Percentiles rank a stretch among this genome's conserved stretches.
These are phyloP conservation scores for Termitomyces bulborhizus DNA, from an alignment of 768 basidiomycete genomes.

Conservation along the genomic window DNA sequence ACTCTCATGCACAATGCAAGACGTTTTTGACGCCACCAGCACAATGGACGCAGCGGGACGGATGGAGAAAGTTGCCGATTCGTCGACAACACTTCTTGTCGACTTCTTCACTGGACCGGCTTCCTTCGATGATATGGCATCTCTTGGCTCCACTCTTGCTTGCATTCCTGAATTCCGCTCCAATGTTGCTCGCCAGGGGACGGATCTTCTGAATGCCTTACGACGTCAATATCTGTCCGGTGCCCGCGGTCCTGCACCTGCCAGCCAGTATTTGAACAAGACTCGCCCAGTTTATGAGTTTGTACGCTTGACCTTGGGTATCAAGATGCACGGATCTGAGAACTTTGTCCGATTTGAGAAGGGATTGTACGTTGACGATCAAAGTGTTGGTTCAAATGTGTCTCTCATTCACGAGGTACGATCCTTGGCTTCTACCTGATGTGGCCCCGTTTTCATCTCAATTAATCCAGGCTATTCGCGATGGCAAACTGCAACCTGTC, in stretches of 20 bases:
- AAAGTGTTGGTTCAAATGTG: slow-evolving; percentile 65
- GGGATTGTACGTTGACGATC: slow-evolving; percentile 63
- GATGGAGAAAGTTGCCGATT: slow-evolving; percentile 66
- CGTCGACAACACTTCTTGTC: slow-evolving; percentile 55
- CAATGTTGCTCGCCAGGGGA: slow-evolving; percentile 41
- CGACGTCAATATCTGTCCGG: slow-evolving; percentile 55
- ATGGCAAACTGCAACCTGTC: slow-evolving; percentile 43
- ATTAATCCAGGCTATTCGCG: slow-evolving; percentile 39
- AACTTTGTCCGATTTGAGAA: slow-evolving; percentile 57
- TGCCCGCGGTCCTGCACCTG: slow-evolving; percentile 56
- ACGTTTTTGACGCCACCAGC: slow-evolving; percentile 57
- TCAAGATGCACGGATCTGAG: slow-evolving; percentile 75
- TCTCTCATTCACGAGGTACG: slow-evolving; percentile 70
- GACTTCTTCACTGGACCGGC: slow-evolving; percentile 47
- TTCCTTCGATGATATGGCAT: slow-evolving; percentile 23
- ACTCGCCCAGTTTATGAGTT: slow-evolving; percentile 75
- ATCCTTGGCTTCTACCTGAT: slow-evolving; percentile 16
- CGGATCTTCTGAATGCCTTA: slow-evolving; percentile 39
- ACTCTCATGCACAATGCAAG: slow-evolving; percentile 37
- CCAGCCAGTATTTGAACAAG: slow-evolving; percentile 57
- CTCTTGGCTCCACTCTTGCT: slow-evolving; percentile 24
- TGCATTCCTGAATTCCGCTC: slow-evolving; percentile 51
- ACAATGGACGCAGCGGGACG: slow-evolving; percentile 66
- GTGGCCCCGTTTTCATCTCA: neutral
- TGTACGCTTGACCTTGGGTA: slow-evolving; percentile 63